Base-by-base conservation (phyloP, 1,284 basidiomycete species). In the Fomitopsis palustris region DNA sequence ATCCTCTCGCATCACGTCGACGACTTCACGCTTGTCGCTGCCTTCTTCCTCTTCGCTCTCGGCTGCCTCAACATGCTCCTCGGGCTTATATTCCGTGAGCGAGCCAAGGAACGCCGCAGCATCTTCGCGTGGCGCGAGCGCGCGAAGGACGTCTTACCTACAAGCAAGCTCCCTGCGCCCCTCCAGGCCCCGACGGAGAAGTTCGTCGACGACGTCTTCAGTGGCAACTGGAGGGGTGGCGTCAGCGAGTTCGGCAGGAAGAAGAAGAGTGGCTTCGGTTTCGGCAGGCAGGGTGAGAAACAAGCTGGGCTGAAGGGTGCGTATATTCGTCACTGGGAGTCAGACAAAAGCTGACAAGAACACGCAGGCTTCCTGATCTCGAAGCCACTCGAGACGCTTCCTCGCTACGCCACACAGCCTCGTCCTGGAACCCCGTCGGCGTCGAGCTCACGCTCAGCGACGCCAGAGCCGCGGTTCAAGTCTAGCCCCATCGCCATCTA, bases 1-100 rank as follows among this genome's bases (percentile, higher is more conserved):
- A 85, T 95, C 59, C 86, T 95, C 57, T 92, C 90, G 14, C 92
- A 94, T 72, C 89, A 88, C 74, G 88, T 92, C 62, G 85, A 90
- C 67, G 86, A 86, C 65, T 95, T 96, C 76, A 87, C 92, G 23
- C 90, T 95, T 69, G 91, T 94, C 65, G 81, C 92, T 1, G 90
- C 87, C 14, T 86, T 94, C 83, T 83, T 95, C 74, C 80, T 96
- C 65, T 95, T 96, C 76, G 79, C 92, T 52, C 70, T 95, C 56
- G 93, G 92, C 1, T 90, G 90, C 70, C 70, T 92, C 67, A 95
- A 96, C 79, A 86, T 93, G 62, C 72, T 94, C 60, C 79, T 88
- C 52, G 93, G 89, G 25, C 81, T 92, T 67, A 79, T 90, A 68
- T 90, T 90, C 81, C 83, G 86, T 60, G 81, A 84, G 65, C 75